phyloP scores from a whole-genome alignment of 2,329 filamentous ascomycete species.

The Pyrenophora graminea region DNA sequence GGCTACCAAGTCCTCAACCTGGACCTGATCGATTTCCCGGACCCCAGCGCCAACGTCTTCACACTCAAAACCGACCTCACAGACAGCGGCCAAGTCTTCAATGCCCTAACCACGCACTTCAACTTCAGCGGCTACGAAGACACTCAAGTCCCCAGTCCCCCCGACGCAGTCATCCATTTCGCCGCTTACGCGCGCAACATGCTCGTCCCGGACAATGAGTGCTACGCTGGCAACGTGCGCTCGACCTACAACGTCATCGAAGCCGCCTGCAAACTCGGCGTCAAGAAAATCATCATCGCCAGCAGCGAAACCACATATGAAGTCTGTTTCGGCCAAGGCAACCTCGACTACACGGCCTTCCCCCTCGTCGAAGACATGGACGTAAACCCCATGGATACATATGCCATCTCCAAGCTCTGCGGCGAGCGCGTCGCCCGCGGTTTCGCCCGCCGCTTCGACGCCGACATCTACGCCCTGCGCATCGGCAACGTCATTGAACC shows the following conservation, averaged over 20 bases:
- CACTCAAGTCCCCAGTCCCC: constrained; percentile 50
- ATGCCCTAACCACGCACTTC: constrained; percentile 60
- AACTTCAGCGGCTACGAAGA: constrained; percentile 56
- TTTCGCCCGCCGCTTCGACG: constrained; percentile 59
- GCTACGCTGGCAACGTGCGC: constrained; percentile 60
- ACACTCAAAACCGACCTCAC: constrained; percentile 62
- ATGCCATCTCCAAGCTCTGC: constrained; percentile 64
- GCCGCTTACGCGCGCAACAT: constrained; percentile 63
- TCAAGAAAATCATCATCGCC: constrained; percentile 66
- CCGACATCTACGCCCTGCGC: constrained; percentile 64
- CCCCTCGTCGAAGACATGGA: constrained; percentile 64
- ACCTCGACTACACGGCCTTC: constrained; percentile 61
- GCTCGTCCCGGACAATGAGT: constrained; percentile 65
- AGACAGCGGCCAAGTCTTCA: constrained; percentile 60
- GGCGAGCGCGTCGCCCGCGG: constrained; percentile 62
- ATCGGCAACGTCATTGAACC: constrained; percentile 67
- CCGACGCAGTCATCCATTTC: constrained; percentile 67
- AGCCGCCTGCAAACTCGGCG: constrained; percentile 64
- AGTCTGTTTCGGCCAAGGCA: constrained; percentile 64
- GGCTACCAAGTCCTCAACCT: constrained; percentile 61
- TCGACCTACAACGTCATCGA: constrained; percentile 67
- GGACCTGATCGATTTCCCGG: constrained; percentile 55
- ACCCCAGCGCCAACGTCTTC: constrained; percentile 52
- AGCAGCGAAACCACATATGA: constrained; percentile 65
- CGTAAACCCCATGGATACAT: constrained; percentile 64